Percentiles rank a stretch among this genome's conserved stretches.
phyloP scores from a whole-genome alignment of 1,284 basidiomycete genomes.

The Ustilago cynodontis region DNA sequence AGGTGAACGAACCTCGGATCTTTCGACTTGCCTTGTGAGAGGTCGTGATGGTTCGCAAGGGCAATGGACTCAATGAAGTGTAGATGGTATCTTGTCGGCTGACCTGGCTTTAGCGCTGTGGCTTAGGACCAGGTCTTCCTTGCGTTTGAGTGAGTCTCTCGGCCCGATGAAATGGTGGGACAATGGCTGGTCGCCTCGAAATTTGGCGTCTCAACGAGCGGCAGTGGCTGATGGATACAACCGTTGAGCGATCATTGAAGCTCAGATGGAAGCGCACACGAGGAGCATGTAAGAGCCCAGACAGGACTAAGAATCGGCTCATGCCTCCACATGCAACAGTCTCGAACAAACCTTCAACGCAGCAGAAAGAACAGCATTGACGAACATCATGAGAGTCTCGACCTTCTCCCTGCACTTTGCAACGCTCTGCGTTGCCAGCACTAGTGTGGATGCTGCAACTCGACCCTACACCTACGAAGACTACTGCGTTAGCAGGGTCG shows the following conservation, averaged over 20 bases:
- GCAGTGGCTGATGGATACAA: not conserved
- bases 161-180: not conserved
- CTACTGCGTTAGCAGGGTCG: too few species aligned
- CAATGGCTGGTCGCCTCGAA: not conserved
- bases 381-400: too few species aligned
- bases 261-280: too few species aligned
- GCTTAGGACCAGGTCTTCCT: not conserved
- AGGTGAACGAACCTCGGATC: not conserved
- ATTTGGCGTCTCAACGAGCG: not conserved
- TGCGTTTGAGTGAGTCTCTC: not conserved
- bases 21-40: not conserved
- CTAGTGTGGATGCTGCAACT: too few species aligned
- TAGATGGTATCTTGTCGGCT: not conserved
- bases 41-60: too few species aligned
- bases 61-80: too few species aligned
- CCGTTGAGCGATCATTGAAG: not conserved
- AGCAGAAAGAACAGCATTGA: too few species aligned
- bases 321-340: too few species aligned
- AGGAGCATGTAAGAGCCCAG: not conserved
- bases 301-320: not conserved
- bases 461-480: too few species aligned
- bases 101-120: not conserved
- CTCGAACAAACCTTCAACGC: not conserved
- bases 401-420: too few species aligned
- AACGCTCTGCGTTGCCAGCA: too few species aligned